Evolutionary conservation across 164 flowering plant genomes (phyloP).

Genomic region (Sextonia rubra): DNA sequence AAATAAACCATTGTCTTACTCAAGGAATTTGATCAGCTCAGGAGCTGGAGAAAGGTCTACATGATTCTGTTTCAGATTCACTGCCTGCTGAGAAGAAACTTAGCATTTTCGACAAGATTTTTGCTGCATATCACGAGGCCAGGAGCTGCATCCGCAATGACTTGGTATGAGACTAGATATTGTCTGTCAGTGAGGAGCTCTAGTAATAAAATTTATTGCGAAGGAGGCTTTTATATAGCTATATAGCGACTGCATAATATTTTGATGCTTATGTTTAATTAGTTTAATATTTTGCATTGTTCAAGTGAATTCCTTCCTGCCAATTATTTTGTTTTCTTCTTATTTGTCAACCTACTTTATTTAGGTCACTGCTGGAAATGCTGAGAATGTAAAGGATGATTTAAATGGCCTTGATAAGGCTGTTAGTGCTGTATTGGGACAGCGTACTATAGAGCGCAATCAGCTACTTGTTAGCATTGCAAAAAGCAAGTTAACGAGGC

Average conservation of each 20-base stretch:
- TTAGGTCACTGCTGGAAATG: slow-evolving; percentile 81
- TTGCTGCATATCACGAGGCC: slow-evolving; percentile 89
- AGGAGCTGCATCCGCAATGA: slow-evolving; percentile 86
- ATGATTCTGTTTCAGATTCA: slow-evolving; percentile 55
- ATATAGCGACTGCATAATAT: neutral
- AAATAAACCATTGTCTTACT: slow-evolving; percentile 4
- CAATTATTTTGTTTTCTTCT: neutral
- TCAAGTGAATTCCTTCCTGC: neutral
- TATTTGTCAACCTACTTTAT: slow-evolving; percentile 14
- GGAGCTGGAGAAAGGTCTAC: slow-evolving; percentile 87
- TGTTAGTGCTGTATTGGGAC: slow-evolving; percentile 78
- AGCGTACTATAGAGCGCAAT: slow-evolving; percentile 87
- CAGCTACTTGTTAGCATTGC: slow-evolving; percentile 73
- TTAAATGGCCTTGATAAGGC: slow-evolving; percentile 96
- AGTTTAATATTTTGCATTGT: neutral
- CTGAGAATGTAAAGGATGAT: slow-evolving; percentile 88
- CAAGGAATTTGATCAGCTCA: slow-evolving; percentile 59
- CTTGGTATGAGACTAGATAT: slow-evolving; percentile 47
- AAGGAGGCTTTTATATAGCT: neutral
- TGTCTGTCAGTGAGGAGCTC: neutral
- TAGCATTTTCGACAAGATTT: slow-evolving; percentile 73
- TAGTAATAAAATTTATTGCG: slow-evolving; percentile 1
- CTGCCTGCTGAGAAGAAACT: slow-evolving; percentile 82
- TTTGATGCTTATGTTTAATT: neutral
- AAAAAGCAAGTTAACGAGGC: slow-evolving; percentile 58